Conservation (phyloP, 2,329 filamentous ascomycete genomes). For the Claviceps fusiformis region DNA sequence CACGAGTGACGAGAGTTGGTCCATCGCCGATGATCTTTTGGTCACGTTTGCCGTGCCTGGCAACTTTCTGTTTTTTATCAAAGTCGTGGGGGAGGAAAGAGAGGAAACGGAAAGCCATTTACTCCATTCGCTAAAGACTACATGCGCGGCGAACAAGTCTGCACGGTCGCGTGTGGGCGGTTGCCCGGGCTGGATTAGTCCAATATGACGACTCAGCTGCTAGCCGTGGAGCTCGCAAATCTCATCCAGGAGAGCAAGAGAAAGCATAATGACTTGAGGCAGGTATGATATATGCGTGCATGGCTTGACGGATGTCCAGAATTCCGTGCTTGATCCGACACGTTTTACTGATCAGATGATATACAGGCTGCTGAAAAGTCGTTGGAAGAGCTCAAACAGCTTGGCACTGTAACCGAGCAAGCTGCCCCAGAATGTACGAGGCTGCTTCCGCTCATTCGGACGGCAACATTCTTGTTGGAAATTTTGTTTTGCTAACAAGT, state of each 20-base stretch:
- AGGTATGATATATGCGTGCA: conserved; percentile 31
- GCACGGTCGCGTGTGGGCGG: conserved; percentile 14
- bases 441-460: neutral
- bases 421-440: conserved; percentile 24
- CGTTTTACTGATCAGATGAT: neutral
- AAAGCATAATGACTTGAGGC: conserved; percentile 80
- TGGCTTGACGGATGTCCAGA: neutral
- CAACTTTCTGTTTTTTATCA: neutral
- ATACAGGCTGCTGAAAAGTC: conserved; percentile 80
- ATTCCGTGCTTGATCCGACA: neutral
- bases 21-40: neutral
- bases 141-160: conserved; percentile 13
- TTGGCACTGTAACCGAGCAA: conserved; percentile 21
- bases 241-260: conserved; percentile 92
- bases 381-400: conserved; percentile 66
- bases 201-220: conserved; percentile 81
- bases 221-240: conserved; percentile 76
- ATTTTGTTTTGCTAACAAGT: conserved; percentile 5
- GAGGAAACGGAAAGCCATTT: neutral
- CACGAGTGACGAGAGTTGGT: no score
- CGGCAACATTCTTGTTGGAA: conserved; percentile 8
- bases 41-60: neutral
- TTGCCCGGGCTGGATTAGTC: conserved; percentile 9
- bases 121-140: conserved; percentile 8
- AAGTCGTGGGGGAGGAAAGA: neutral